Conservation (phyloP, 768 basidiomycete genomes). For the Tulasnella sp. region DNA sequence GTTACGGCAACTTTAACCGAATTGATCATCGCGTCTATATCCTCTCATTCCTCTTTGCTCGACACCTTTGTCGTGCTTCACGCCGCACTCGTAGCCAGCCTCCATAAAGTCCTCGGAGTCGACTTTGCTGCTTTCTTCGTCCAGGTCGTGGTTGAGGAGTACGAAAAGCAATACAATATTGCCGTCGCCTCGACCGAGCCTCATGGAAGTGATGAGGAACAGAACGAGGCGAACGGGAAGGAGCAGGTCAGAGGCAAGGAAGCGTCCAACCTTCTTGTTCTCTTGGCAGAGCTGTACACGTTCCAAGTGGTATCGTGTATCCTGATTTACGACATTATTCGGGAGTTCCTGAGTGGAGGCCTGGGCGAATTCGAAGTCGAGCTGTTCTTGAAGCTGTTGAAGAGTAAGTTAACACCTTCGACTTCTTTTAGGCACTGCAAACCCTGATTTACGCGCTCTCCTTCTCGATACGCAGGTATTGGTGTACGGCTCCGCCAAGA, state of each 20-base stretch:
- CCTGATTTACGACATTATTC: slow-evolving; percentile 87
- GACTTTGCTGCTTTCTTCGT: slow-evolving; percentile 88
- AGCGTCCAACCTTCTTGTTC: slow-evolving; percentile 78
- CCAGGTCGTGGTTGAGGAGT: slow-evolving; percentile 63
- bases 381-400: slow-evolving; percentile 74
- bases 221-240: slow-evolving; percentile 39
- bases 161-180: slow-evolving; percentile 55
- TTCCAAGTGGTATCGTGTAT: slow-evolving; percentile 88
- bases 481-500: slow-evolving; percentile 88
- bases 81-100: slow-evolving; percentile 74
- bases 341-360: slow-evolving; percentile 59
- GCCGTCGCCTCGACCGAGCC: neutral
- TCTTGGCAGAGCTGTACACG: slow-evolving; percentile 92
- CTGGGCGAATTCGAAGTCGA: slow-evolving; percentile 82
- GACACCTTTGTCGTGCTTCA: slow-evolving; percentile 89
- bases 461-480: slow-evolving; percentile 55
- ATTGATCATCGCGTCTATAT: slow-evolving; percentile 73
- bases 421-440: neutral
- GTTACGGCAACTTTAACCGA: slow-evolving; percentile 74
- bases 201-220: slow-evolving; percentile 20
- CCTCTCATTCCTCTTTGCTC: slow-evolving; percentile 72
- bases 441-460: neutral
- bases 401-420: slow-evolving; percentile 54
- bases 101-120: slow-evolving; percentile 76
- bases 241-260: slow-evolving; percentile 62